A percentile compares a stretch with the other conserved stretches of the same genome.
These are phyloP conservation scores for Aquilaria sinensis DNA, from an alignment of 345 rosid genomes.

Conservation along the genomic window DNA sequence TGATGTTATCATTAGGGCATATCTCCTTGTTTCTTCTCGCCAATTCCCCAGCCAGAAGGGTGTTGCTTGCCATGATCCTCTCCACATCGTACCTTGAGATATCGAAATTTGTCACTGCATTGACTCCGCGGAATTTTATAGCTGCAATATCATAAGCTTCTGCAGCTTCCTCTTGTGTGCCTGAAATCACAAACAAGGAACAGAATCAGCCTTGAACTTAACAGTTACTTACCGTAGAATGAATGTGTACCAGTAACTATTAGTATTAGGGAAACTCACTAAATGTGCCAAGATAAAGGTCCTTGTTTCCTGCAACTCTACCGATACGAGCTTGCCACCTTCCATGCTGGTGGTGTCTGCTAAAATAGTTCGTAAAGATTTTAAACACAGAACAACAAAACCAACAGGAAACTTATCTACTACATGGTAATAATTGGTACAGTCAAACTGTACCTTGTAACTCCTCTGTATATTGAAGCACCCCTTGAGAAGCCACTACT, in stretches of 20 bases:
- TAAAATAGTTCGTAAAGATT: background rate
- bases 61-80: slow-evolving; percentile 72
- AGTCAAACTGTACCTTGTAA: slow-evolving; percentile 54
- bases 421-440: too few relatives aligned
- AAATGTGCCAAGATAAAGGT: slow-evolving; percentile 95
- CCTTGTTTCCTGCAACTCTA: slow-evolving; percentile 97
- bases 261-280: slow-evolving; percentile 33
- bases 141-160: slow-evolving; percentile 97
- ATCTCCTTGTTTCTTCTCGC: slow-evolving; percentile 61
- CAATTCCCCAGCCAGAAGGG: slow-evolving; percentile 71
- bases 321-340: slow-evolving; percentile 99
- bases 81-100: slow-evolving; percentile 77
- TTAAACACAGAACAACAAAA: too few relatives aligned
- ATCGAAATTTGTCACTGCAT: slow-evolving; percentile 92
- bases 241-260: slow-evolving; percentile 12
- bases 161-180: slow-evolving; percentile 97
- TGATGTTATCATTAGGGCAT: slow-evolving; percentile 13
- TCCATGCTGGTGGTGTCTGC: slow-evolving; percentile 95
- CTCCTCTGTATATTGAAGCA: slow-evolving; percentile 98
- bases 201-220: background rate
- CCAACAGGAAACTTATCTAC: too few relatives aligned
- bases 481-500: slow-evolving; percentile 99
- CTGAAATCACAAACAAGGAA: slow-evolving; percentile 23
- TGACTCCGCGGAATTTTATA: slow-evolving; percentile 83
- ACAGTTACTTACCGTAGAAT: background rate